Evolutionary conservation across 31 red algal genomes (phyloP).

Genomic region (Asparagopsis taxiformis): DNA sequence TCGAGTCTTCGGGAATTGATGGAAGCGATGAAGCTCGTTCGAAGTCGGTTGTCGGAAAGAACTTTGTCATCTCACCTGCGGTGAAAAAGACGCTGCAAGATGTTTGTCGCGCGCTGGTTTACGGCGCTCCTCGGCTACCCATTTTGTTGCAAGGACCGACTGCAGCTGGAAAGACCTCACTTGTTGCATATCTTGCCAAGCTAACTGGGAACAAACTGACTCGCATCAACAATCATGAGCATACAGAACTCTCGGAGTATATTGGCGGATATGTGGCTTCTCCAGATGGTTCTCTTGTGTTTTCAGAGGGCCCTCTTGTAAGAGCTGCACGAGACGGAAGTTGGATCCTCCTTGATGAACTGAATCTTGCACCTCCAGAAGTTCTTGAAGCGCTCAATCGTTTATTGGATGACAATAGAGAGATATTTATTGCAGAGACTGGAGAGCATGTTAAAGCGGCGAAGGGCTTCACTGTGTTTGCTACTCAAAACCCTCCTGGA

Average conservation of each 20-base stretch:
- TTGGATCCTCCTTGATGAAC: slow-evolving; percentile 97
- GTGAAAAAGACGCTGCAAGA: slow-evolving; percentile 75
- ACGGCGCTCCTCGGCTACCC: slow-evolving; percentile 58
- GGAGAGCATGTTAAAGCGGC: slow-evolving; percentile 85
- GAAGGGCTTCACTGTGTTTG: slow-evolving; percentile 85
- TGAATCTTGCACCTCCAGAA: slow-evolving; percentile 95
- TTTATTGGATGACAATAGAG: slow-evolving; percentile 96
- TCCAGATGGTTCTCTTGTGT: slow-evolving; percentile 62
- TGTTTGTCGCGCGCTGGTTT: slow-evolving; percentile 69
- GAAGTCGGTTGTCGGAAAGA: neutral
- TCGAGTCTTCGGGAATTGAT: neutral
- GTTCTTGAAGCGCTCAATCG: slow-evolving; percentile 97
- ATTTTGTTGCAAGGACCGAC: slow-evolving; percentile 95
- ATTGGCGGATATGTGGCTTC: slow-evolving; percentile 83
- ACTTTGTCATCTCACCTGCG: slow-evolving; percentile 73
- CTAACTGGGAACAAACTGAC: slow-evolving; percentile 78
- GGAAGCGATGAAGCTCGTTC: neutral
- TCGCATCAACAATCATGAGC: slow-evolving; percentile 99
- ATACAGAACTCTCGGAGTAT: slow-evolving; percentile 97
- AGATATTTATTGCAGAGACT: slow-evolving; percentile 87
- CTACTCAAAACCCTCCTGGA: slow-evolving; percentile 97
- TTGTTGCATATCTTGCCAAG: slow-evolving; percentile 83
- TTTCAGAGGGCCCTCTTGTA: slow-evolving; percentile 89
- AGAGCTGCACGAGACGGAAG: slow-evolving; percentile 76
- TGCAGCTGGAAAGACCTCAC: slow-evolving; percentile 92